Percentiles rank a stretch among this genome's conserved stretches.
These are phyloP conservation scores for Colletotrichum costaricense DNA, from an alignment of 2,329 filamentous ascomycete species.

Conservation along the genomic window DNA sequence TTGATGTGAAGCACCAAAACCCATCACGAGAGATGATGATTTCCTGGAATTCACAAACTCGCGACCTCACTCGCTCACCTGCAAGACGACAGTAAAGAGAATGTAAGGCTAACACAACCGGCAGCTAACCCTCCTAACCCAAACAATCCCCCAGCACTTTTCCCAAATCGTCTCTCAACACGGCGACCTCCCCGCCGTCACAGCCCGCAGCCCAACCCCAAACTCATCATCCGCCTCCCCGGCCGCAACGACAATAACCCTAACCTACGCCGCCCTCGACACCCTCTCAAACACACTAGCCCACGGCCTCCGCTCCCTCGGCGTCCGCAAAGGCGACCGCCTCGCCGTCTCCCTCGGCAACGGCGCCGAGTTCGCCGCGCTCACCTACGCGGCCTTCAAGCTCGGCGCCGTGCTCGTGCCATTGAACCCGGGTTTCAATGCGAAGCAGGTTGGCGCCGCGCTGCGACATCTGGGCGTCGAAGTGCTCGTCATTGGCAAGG, in stretches of 20 bases:
- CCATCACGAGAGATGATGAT: neutral
- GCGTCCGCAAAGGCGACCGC: conserved; percentile 83
- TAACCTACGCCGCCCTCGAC: conserved; percentile 84
- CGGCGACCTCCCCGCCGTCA: conserved; percentile 73
- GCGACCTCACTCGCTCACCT: neutral
- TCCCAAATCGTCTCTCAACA: conserved; percentile 69
- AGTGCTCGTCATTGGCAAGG: conserved; percentile 85
- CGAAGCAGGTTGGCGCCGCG: conserved; percentile 80
- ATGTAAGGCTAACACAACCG: neutral
- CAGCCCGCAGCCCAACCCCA: conserved; percentile 57
- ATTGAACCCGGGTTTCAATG: conserved; percentile 90
- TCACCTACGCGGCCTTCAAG: conserved; percentile 93
- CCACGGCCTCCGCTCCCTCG: conserved; percentile 73
- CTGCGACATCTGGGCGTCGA: conserved; percentile 79
- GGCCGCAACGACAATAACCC: conserved; percentile 71
- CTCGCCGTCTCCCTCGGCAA: conserved; percentile 92
- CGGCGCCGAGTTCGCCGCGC: conserved; percentile 82
- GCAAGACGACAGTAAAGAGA: too few relatives aligned
- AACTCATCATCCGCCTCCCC: conserved; percentile 62
- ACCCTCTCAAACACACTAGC: conserved; percentile 81
- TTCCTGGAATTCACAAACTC: neutral
- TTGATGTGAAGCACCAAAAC: neutral
- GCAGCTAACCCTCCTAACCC: conserved; percentile 73
- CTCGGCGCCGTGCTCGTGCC: conserved; percentile 95
- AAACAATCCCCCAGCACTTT: conserved; percentile 81